A percentile compares a stretch with the other conserved stretches of the same genome.
Conservation (phyloP, 371 early-diverging fungal genomes). For the Mucor mucedo region DNA sequence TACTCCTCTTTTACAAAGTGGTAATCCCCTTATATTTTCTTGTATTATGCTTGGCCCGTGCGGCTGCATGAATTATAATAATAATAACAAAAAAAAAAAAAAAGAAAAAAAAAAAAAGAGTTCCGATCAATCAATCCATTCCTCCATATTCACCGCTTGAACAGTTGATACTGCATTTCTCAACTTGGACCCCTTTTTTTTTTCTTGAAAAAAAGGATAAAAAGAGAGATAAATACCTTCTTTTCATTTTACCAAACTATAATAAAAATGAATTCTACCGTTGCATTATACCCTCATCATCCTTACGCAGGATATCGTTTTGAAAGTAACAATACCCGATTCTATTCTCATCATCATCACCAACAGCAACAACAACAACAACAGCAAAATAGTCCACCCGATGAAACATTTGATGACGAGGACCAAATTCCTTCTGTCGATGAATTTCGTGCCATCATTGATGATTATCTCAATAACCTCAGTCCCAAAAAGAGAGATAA, state of each 20-base stretch:
- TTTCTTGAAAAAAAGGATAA: slow-evolving; percentile 5
- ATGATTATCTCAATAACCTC: slow-evolving; percentile 60
- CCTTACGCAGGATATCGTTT: slow-evolving; percentile 34
- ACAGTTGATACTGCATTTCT: slow-evolving; percentile 23
- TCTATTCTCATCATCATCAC: slow-evolving; percentile 19
- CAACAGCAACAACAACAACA: no score
- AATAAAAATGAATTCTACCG: slow-evolving; percentile 27
- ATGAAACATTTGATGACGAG: slow-evolving; percentile 40
- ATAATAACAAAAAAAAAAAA: slow-evolving; percentile 16
- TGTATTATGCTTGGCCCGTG: slow-evolving; percentile 27
- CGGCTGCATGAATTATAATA: slow-evolving; percentile 30
- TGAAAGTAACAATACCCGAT: slow-evolving; percentile 23
- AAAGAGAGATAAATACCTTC: not conserved
- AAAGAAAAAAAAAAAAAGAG: slow-evolving; percentile 23
- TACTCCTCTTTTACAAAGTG: not conserved
- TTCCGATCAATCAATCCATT: slow-evolving; percentile 34
- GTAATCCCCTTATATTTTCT: not conserved
- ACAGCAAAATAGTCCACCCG: slow-evolving; percentile 3
- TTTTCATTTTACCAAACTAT: not conserved
- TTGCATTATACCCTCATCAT: slow-evolving; percentile 25
- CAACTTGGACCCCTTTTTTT: slow-evolving; percentile 11
- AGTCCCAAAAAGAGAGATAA: slow-evolving; percentile 68
- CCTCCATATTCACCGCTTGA: slow-evolving; percentile 32
- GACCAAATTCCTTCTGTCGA: slow-evolving; percentile 48
- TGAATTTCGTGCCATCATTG: slow-evolving; percentile 48